Base-by-base conservation (phyloP, 148 eudicot genomes). In the Camellia lanceoleosa region DNA sequence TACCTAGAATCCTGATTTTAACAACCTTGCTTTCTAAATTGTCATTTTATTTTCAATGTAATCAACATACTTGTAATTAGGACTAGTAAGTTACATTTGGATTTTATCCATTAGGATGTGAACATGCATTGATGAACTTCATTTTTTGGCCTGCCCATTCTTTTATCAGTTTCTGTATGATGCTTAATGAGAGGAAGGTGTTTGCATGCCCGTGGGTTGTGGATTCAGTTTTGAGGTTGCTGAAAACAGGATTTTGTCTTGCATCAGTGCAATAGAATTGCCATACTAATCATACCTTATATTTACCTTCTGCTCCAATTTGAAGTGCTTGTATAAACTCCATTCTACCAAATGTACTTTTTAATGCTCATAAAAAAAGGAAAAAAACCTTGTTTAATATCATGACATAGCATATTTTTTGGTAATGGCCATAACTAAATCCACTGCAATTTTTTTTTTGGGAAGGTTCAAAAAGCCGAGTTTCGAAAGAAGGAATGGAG, bases 401-500 rank as follows among this genome's bases (percentile, higher is more conserved):
- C 30, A 43, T 43, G 47, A 16, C 52, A n/a, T 60, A 75, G 15
- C 38, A 41, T 43, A 15, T 60, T 61, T 61, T 60, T 2, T 63
- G 51, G 51, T 42, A n/a, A 75, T 75, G 55, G 77, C 19, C 46
- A 62, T 79, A 38, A 62, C 74, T 41, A 71, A 75, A 49, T 64
- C 38, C 41, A 44, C 20, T 68, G 12, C 30, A 75, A 75, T 73
- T 41, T 55, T 82, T 73, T 79, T 84, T 52, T 77, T 71, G 79
- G 79, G 68, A 88, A 96, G 99, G 89, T 96, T 78, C 97, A 93
- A 91, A 93, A 89, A 82, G 86, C 92, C 46, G 99, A 93, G 85
- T 54, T 90, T 42, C 91, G 97, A 62, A 91, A 92, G 88, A 87
- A 89, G 54, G 95, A 96, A 79, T 93, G 98, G 98, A 89, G 89